Conservation (phyloP, 202 grass and related monocot species). For the Carex sylvatica region DNA sequence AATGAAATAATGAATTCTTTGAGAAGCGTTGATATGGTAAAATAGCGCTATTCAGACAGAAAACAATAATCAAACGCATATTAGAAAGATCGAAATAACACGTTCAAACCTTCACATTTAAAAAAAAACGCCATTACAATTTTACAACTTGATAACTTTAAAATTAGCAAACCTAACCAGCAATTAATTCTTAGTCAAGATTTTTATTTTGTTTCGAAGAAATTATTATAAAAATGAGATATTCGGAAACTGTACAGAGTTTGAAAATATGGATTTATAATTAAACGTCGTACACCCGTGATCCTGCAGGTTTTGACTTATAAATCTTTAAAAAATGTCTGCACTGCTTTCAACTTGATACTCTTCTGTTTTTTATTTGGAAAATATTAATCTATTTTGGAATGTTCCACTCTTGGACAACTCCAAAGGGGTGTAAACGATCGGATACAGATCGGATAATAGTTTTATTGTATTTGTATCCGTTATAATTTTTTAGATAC, state of each 20-base stretch:
- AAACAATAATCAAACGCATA: too few species aligned
- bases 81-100: too few species aligned
- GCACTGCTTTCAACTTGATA: background rate
- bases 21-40: too few species aligned
- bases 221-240: background rate
- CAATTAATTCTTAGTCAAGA: background rate
- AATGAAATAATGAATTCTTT: too few species aligned
- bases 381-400: background rate
- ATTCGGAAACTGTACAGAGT: background rate
- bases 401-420: background rate
- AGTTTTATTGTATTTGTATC: too few species aligned
- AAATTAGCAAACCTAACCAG: background rate
- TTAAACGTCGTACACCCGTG: constrained; percentile 3
- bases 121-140: background rate
- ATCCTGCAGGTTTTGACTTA: background rate
- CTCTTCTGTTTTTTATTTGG: background rate
- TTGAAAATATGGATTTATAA: background rate
- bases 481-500: too few species aligned
- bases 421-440: too few species aligned
- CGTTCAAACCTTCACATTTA: too few species aligned
- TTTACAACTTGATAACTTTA: background rate
- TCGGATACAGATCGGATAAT: too few species aligned
- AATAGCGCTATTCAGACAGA: too few species aligned
- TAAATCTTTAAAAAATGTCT: background rate
- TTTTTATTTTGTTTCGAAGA: background rate